Evolutionary conservation across 2,329 filamentous ascomycete genomes (phyloP).

Genomic region (Blumeria graminis): DNA sequence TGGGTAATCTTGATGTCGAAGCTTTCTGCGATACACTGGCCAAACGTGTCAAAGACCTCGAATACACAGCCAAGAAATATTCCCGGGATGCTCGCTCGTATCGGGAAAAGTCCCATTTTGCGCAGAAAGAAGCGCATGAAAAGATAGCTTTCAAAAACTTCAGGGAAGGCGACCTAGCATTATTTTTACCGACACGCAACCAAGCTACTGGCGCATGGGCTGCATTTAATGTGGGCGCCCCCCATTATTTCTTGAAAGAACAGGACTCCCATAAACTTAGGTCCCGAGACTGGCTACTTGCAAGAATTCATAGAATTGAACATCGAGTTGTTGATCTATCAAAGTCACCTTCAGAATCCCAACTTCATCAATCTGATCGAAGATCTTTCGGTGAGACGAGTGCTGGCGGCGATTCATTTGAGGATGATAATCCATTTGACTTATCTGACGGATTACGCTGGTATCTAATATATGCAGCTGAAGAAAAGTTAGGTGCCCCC

Average conservation of each 20-base stretch:
- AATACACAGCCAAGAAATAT: constrained; percentile 80
- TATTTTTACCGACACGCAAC: constrained; percentile 86
- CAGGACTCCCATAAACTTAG: constrained; percentile 69
- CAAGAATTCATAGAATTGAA: constrained; percentile 73
- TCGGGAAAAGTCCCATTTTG: constrained; percentile 59
- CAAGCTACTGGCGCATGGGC: constrained; percentile 91
- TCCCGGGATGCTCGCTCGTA: constrained; percentile 73
- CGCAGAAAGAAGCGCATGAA: constrained; percentile 70
- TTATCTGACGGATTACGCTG: constrained; percentile 83
- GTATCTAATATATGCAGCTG: constrained; percentile 83
- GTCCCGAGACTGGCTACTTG: constrained; percentile 84
- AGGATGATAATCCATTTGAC: constrained; percentile 93
- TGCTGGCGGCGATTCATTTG: constrained; percentile 30
- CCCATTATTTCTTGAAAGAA: constrained; percentile 89
- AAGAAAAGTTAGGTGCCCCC: constrained; percentile 79
- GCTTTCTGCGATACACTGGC: constrained; percentile 64
- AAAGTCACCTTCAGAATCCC: constrained; percentile 31
- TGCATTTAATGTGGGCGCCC: constrained; percentile 91
- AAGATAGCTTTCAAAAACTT: constrained; percentile 93
- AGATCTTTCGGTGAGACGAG: constrained; percentile 24
- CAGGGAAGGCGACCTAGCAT: constrained; percentile 81
- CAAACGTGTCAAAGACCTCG: constrained; percentile 78
- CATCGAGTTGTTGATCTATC: constrained; percentile 84
- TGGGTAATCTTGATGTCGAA: constrained; percentile 64
- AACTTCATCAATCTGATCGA: constrained; percentile 16